Evolutionary conservation across 2,329 filamentous ascomycete genomes (phyloP).

Genomic region (Nothophoma quercina): DNA sequence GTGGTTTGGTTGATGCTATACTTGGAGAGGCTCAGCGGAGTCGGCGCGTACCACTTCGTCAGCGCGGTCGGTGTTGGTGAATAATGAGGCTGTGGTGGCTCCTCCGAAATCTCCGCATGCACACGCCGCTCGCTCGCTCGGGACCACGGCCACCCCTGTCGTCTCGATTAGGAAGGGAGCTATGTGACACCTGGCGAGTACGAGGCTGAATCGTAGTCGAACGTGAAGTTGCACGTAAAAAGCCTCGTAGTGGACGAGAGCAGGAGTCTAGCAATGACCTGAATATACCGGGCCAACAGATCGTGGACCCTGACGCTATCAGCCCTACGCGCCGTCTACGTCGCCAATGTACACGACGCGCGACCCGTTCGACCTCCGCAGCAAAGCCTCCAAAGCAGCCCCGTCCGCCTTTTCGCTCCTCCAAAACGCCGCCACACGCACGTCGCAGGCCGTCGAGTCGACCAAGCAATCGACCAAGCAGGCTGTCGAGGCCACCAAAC

Average conservation of each 20-base stretch:
- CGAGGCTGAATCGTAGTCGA: no score
- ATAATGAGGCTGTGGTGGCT: conserved; percentile 12
- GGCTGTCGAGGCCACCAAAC: conserved; percentile 43
- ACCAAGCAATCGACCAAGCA: conserved; percentile 34
- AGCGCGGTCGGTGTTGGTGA: conserved; percentile 8
- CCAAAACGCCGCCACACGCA: conserved; percentile 41
- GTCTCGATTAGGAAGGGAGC: conserved; percentile 19
- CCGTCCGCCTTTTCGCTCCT: conserved; percentile 41
- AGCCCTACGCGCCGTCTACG: conserved; percentile 8
- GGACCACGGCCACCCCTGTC: conserved; percentile 25
- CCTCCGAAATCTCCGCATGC: conserved; percentile 21
- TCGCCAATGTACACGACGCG: conserved; percentile 52
- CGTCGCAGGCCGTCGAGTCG: conserved; percentile 26
- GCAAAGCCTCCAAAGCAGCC: conserved; percentile 37
- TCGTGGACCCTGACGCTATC: conserved; percentile 19
- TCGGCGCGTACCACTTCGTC: neutral
- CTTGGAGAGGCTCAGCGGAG: conserved; percentile 11
- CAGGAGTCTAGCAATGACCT: neutral
- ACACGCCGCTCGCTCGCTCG: conserved; percentile 6
- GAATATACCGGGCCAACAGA: neutral
- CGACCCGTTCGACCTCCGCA: conserved; percentile 56
- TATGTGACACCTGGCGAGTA: conserved; percentile 38
- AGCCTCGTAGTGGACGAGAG: neutral
- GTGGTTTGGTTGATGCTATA: no score
- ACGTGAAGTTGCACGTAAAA: no score